These are phyloP conservation scores for Acacia melanoxylon DNA, from an alignment of 306 rosid species.

Conservation along the genomic window DNA sequence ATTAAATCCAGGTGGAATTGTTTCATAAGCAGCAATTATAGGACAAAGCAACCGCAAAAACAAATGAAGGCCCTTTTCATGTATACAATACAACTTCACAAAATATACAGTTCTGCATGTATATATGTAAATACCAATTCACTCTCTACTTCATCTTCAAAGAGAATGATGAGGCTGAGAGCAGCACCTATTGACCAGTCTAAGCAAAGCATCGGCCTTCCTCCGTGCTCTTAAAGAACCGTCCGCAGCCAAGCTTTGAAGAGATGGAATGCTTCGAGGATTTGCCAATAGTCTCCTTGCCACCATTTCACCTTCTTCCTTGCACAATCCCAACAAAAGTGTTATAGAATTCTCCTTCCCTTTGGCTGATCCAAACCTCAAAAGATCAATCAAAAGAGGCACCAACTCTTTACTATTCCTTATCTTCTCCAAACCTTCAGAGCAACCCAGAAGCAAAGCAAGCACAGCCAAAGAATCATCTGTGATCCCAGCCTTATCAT, in stretches of 20 bases:
- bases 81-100: slow-evolving; percentile 38
- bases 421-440: slow-evolving; percentile 69
- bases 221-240: slow-evolving; percentile 81
- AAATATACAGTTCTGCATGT: slow-evolving; percentile 38
- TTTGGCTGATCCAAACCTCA: slow-evolving; percentile 85
- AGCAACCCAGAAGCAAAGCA: slow-evolving; percentile 64
- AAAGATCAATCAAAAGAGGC: slow-evolving; percentile 79
- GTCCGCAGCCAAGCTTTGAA: slow-evolving; percentile 70
- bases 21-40: background rate
- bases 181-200: slow-evolving; percentile 79
- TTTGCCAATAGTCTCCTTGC: slow-evolving; percentile 69
- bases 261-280: slow-evolving; percentile 82
- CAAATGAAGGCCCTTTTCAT: slow-evolving; percentile 27
- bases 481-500: slow-evolving; percentile 81
- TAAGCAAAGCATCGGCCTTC: slow-evolving; percentile 83
- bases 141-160: slow-evolving; percentile 22
- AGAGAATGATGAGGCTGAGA: slow-evolving; percentile 59
- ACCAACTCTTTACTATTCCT: slow-evolving; percentile 64
- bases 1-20: background rate
- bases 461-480: slow-evolving; percentile 78
- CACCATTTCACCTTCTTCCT: slow-evolving; percentile 80
- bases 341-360: slow-evolving; percentile 87
- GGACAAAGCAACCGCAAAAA: slow-evolving; percentile 19
- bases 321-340: slow-evolving; percentile 74
- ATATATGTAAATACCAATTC: slow-evolving; percentile 5